These are phyloP conservation scores for Haberlea rhodopensis DNA, from an alignment of 257 asterid species.

Conservation along the genomic window DNA sequence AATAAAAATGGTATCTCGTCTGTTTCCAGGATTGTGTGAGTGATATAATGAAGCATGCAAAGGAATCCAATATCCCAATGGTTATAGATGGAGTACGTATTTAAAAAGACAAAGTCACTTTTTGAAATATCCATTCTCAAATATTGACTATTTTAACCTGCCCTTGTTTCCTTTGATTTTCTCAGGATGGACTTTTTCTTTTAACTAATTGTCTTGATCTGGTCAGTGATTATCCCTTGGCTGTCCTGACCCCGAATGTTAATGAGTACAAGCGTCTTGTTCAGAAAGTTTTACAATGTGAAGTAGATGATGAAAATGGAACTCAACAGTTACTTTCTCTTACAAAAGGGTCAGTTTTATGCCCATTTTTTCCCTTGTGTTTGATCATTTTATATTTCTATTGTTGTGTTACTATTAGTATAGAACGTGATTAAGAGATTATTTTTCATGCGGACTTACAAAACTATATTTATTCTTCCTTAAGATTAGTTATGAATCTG, in stretches of 20 bases:
- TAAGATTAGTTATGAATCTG: background rate
- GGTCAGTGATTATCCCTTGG: constrained; percentile 78
- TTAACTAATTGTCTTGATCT: constrained; percentile 77
- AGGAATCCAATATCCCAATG: constrained; percentile 79
- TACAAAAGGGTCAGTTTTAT: constrained; percentile 57
- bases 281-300: constrained; percentile 66
- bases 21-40: constrained; percentile 81
- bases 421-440: background rate
- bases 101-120: constrained; percentile 10
- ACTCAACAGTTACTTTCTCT: constrained; percentile 71
- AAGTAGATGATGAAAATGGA: constrained; percentile 67
- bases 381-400: background rate
- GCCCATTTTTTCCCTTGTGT: constrained; percentile 9
- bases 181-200: constrained; percentile 92
- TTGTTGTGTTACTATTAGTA: background rate
- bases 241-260: constrained; percentile 89
- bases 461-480: background rate
- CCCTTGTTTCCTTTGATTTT: constrained; percentile 28
- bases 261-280: constrained; percentile 93
- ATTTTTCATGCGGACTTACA: constrained; percentile 8
- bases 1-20: background rate
- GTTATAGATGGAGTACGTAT: constrained; percentile 88
- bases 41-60: constrained; percentile 83
- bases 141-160: constrained; percentile 13
- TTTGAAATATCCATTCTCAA: constrained; percentile 1